Evolutionary conservation across 768 basidiomycete species (phyloP).

Genomic region (Tephrocybe sp.): DNA sequence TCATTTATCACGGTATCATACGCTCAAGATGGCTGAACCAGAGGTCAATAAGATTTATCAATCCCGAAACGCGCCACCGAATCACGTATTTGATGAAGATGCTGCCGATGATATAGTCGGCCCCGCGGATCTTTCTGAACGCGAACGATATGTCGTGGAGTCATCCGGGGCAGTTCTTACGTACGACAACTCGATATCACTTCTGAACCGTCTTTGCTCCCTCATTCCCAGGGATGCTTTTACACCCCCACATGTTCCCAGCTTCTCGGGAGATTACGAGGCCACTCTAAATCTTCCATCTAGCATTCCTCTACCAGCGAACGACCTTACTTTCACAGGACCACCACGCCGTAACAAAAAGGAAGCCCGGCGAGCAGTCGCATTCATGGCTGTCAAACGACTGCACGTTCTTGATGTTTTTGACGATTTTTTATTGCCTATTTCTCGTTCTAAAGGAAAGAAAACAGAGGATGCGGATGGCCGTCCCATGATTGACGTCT

Average conservation of each 20-base stretch:
- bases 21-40: constrained; percentile 61
- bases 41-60: constrained; percentile 66
- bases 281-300: constrained; percentile 65
- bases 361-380: constrained; percentile 81
- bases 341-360: constrained; percentile 66
- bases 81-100: constrained; percentile 44
- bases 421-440: constrained; percentile 79
- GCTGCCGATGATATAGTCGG: constrained; percentile 37
- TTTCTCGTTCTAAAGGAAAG: constrained; percentile 48
- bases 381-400: constrained; percentile 73
- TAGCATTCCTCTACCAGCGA: constrained; percentile 56
- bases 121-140: constrained; percentile 55
- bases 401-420: constrained; percentile 74
- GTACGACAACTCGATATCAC: constrained; percentile 69
- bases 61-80: constrained; percentile 40
- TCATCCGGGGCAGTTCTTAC: constrained; percentile 78
- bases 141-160: constrained; percentile 75
- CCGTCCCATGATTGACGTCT: constrained; percentile 38
- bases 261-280: constrained; percentile 60
- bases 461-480: constrained; percentile 57
- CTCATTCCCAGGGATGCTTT: constrained; percentile 73
- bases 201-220: constrained; percentile 77
- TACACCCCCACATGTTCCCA: constrained; percentile 59
- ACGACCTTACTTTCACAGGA: constrained; percentile 57
- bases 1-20: constrained; percentile 57